Conservation (phyloP, 495 filamentous ascomycete species). For the Penicillium cinerascens region DNA sequence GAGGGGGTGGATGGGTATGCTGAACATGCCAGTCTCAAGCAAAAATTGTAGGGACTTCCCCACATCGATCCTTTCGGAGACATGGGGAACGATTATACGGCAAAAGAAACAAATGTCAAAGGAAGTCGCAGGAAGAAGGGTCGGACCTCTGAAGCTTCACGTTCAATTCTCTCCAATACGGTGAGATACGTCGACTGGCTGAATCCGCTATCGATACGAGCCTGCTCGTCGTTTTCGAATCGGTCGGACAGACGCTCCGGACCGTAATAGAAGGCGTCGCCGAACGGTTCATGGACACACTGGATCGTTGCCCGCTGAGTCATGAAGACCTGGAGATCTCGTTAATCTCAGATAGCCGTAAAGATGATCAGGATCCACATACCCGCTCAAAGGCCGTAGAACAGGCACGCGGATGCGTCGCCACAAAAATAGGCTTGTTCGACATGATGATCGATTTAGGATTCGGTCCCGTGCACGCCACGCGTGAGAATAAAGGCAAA, state of each 20-base stretch:
- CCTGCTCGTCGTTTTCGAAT: constrained; percentile 69
- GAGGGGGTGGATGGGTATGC: background rate
- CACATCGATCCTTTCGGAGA: constrained; percentile 11
- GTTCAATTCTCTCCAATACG: constrained; percentile 67
- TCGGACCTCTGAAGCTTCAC: constrained; percentile 63
- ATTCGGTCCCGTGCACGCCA: constrained; percentile 1
- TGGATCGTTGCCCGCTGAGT: constrained; percentile 73
- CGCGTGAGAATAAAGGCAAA: constrained; percentile 10
- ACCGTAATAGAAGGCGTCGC: constrained; percentile 93
- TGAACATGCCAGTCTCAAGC: background rate
- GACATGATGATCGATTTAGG: constrained; percentile 53
- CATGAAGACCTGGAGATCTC: constrained; percentile 77
- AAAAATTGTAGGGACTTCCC: constrained; percentile 1
- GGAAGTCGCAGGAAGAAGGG: constrained; percentile 24
- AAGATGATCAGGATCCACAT: constrained; percentile 13
- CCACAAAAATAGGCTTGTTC: constrained; percentile 81
- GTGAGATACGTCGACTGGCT: constrained; percentile 69
- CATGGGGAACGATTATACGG: constrained; percentile 4
- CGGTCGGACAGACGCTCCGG: constrained; percentile 77
- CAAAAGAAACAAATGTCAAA: constrained; percentile 18
- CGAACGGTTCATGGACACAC: constrained; percentile 93
- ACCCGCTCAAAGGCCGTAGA: constrained; percentile 96
- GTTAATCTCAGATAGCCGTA: background rate
- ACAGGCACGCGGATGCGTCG: constrained; percentile 88
- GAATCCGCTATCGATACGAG: constrained; percentile 70